These are phyloP conservation scores for Aegilops umbellulata DNA, from an alignment of 176 grass and related monocot genomes.

Conservation along the genomic window DNA sequence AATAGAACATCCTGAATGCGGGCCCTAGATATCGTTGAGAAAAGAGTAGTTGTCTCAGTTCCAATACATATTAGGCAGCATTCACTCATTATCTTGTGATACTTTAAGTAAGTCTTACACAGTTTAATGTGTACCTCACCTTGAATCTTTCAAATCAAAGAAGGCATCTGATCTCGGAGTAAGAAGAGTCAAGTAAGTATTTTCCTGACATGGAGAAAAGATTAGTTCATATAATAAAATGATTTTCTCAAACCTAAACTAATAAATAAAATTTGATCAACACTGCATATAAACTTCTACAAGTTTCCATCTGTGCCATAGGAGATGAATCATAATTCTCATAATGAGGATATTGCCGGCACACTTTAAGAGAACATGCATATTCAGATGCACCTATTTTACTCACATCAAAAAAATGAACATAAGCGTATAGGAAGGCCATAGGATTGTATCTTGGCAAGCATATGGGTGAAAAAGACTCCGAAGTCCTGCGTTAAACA, in stretches of 20 bases:
- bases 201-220: constrained; percentile 53
- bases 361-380: not conserved
- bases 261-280: not conserved
- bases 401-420: constrained; percentile 99
- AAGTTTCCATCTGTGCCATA: not conserved
- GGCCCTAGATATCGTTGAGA: constrained; percentile 44
- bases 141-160: constrained; percentile 93
- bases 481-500: constrained; percentile 77
- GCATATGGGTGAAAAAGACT: constrained; percentile 97
- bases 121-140: constrained; percentile 51
- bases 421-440: constrained; percentile 90
- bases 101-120: constrained; percentile 6
- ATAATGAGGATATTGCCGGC: not conserved
- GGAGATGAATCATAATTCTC: not conserved
- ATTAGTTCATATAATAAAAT: constrained; percentile 21
- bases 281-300: not conserved
- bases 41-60: constrained; percentile 29
- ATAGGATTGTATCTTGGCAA: constrained; percentile 98
- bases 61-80: not conserved
- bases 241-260: not conserved
- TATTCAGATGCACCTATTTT: constrained; percentile 10
- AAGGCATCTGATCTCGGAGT: constrained; percentile 85
- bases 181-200: constrained; percentile 81
- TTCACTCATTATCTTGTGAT: not conserved
- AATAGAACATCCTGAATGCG: constrained; percentile 79